Conservation (phyloP, 495 filamentous ascomycete genomes). For the Neurospora hispaniola region DNA sequence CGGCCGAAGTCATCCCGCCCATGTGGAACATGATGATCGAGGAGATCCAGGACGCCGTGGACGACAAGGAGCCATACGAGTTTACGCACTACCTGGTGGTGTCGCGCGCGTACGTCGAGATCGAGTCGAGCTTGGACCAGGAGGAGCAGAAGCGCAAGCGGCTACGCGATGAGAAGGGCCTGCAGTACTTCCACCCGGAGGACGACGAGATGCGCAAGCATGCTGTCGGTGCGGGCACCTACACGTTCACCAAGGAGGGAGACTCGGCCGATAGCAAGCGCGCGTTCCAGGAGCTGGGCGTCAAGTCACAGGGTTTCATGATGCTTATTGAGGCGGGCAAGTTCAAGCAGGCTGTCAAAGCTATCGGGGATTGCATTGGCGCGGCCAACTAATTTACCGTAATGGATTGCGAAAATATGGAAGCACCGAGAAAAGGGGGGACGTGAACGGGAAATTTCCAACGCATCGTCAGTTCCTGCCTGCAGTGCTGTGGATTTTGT, state of each 20-base stretch:
- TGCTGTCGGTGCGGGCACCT: conserved; percentile 52
- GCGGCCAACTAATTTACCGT: conserved; percentile 7
- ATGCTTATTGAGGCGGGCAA: conserved; percentile 63
- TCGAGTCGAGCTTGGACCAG: conserved; percentile 67
- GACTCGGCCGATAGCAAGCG: conserved; percentile 83
- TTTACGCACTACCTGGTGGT: conserved; percentile 90
- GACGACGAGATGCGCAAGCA: conserved; percentile 80
- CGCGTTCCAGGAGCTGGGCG: conserved; percentile 86
- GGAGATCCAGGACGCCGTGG: conserved; percentile 80
- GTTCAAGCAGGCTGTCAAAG: conserved; percentile 59
- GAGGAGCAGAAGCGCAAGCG: conserved; percentile 65
- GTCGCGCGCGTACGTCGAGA: conserved; percentile 82
- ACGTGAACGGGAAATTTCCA: neutral
- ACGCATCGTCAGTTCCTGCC: neutral
- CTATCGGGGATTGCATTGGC: conserved; percentile 57
- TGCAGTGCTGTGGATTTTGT: neutral
- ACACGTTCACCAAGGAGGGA: conserved; percentile 68
- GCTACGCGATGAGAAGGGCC: conserved; percentile 45
- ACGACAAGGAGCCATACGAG: conserved; percentile 84
- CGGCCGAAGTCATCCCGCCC: conserved; percentile 78
- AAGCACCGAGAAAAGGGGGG: neutral
- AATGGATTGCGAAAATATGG: neutral
- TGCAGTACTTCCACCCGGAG: conserved; percentile 93
- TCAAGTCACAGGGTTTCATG: conserved; percentile 71
- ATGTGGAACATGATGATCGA: conserved; percentile 95